phyloP scores from a whole-genome alignment of 441 rosid genomes.

The Jatropha multifida region DNA sequence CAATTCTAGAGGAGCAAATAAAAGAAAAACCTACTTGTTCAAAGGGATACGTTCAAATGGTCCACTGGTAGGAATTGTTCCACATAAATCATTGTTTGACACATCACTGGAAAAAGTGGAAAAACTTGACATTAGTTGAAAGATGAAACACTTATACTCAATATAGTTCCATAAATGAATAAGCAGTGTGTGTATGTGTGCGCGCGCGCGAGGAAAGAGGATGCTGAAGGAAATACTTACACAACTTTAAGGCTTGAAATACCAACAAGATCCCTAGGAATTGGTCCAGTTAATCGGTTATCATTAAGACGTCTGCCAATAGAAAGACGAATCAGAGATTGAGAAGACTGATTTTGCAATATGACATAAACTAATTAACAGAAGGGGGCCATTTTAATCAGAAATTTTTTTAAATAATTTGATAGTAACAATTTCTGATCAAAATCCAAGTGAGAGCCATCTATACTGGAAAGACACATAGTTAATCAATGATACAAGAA shows the following conservation, averaged over 20 bases:
- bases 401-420: neutral
- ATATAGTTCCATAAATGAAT: too few relatives aligned
- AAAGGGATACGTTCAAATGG: conserved; percentile 83
- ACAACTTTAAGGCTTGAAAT: conserved; percentile 89
- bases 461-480: neutral
- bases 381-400: neutral
- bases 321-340: conserved; percentile 26
- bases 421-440: neutral
- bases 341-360: neutral
- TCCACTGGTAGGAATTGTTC: conserved; percentile 87
- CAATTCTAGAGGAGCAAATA: neutral
- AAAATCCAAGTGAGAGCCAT: neutral
- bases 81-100: conserved; percentile 84
- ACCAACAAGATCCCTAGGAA: conserved; percentile 71
- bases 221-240: conserved; percentile 45
- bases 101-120: conserved; percentile 57
- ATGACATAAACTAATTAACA: conserved; percentile 9
- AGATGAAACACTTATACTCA: too few relatives aligned
- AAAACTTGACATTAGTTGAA: neutral
- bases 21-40: conserved; percentile 55
- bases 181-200: too few relatives aligned
- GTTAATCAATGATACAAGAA: conserved; percentile 1
- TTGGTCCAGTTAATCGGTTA: conserved; percentile 72
- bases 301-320: conserved; percentile 82
- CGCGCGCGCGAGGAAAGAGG: neutral